These are phyloP conservation scores for Suillus decipiens DNA, from an alignment of 768 basidiomycete genomes.

Conservation along the genomic window DNA sequence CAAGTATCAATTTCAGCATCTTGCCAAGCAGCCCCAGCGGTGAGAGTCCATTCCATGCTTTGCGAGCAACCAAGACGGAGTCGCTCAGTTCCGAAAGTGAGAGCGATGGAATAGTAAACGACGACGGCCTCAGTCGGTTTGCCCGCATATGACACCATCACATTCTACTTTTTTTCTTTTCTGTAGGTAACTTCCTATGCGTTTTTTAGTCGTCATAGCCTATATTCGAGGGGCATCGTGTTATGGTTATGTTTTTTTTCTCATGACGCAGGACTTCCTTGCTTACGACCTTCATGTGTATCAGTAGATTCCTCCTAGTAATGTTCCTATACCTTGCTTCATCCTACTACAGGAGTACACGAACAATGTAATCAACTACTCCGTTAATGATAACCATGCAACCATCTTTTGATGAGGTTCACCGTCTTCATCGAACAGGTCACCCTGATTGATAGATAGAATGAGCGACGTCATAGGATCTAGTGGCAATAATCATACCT, in stretches of 20 bases:
- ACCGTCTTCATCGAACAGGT: slow-evolving; percentile 79
- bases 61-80: slow-evolving; percentile 55
- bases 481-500: slow-evolving; percentile 46
- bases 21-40: slow-evolving; percentile 62
- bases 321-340: slow-evolving; percentile 31
- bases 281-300: slow-evolving; percentile 38
- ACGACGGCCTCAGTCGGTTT: slow-evolving; percentile 45
- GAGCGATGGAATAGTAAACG: slow-evolving; percentile 61
- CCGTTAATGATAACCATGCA: slow-evolving; percentile 47
- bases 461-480: slow-evolving; percentile 16
- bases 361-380: slow-evolving; percentile 28
- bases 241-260: slow-evolving; percentile 21
- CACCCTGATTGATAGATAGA: slow-evolving; percentile 47
- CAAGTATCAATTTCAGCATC: slow-evolving; percentile 83
- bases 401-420: slow-evolving; percentile 88
- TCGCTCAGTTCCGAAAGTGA: slow-evolving; percentile 70
- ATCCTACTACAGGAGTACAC: slow-evolving; percentile 21
- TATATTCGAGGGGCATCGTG: slow-evolving; percentile 40
- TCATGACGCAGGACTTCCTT: slow-evolving; percentile 32
- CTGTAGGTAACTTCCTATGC: slow-evolving; percentile 19
- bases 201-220: slow-evolving; percentile 32
- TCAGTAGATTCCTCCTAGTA: slow-evolving; percentile 38
- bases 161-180: slow-evolving; percentile 20
- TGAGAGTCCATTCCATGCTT: slow-evolving; percentile 41
- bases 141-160: slow-evolving; percentile 32